Conservation (phyloP, 2,329 filamentous ascomycete species). For the Pseudofabraea citricarpa region DNA sequence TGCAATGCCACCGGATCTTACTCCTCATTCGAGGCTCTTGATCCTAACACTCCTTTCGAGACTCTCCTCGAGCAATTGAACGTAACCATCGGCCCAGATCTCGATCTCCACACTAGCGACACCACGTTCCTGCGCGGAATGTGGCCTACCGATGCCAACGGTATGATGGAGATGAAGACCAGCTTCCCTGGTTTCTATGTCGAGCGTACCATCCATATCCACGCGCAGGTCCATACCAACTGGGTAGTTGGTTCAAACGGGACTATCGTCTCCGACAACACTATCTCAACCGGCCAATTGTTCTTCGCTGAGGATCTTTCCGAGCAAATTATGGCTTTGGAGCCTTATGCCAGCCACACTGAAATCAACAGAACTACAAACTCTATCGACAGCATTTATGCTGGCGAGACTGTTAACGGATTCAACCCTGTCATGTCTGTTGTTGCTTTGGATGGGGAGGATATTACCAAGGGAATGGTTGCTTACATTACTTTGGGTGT, state of each 20-base stretch:
- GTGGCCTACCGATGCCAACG: constrained; percentile 34
- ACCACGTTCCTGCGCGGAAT: constrained; percentile 37
- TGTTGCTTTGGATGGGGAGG: constrained; percentile 28
- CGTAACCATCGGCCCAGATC: constrained; percentile 18
- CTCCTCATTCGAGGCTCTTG: constrained; percentile 24
- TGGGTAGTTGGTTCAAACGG: constrained; percentile 32
- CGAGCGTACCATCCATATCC: constrained; percentile 41
- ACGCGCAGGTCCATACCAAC: constrained; percentile 40
- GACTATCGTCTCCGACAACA: constrained; percentile 43
- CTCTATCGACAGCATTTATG: constrained; percentile 7
- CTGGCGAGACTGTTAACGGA: constrained; percentile 11
- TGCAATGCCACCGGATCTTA: constrained; percentile 26
- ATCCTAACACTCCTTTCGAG: constrained; percentile 25
- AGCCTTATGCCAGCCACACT: constrained; percentile 42
- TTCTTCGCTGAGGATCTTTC: constrained; percentile 59
- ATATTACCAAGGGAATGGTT: constrained; percentile 31
- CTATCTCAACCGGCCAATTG: constrained; percentile 53
- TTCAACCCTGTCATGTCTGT: constrained; percentile 28
- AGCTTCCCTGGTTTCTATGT: constrained; percentile 39
- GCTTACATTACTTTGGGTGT: constrained; percentile 33
- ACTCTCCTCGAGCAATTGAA: constrained; percentile 26
- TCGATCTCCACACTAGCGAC: constrained; percentile 26
- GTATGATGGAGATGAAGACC: constrained; percentile 35
- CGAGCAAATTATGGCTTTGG: constrained; percentile 39
- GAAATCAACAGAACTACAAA: constrained; percentile 35